phyloP scores from a whole-genome alignment of 345 rosid species.

The Geranium brycei region DNA sequence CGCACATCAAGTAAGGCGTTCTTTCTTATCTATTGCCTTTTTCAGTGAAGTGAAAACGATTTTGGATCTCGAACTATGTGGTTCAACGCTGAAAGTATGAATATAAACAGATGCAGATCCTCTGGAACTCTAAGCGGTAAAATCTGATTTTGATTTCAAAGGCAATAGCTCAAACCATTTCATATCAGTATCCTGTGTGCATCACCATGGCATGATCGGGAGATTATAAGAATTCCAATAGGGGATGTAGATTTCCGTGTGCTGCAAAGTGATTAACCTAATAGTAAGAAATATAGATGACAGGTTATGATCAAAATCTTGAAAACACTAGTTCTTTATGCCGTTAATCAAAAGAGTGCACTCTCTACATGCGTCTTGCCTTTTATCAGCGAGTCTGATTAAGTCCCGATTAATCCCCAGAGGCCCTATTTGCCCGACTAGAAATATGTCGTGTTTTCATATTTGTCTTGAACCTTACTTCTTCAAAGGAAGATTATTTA shows the following conservation, averaged over 20 bases:
- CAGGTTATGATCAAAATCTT: too few relatives aligned
- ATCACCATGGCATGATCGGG: not conserved
- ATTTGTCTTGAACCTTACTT: not conserved
- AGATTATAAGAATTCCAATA: too few relatives aligned
- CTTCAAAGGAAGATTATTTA: not conserved
- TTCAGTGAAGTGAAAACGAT: too few relatives aligned
- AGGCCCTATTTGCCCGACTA: too few relatives aligned
- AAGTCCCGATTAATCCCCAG: too few relatives aligned
- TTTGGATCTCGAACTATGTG: too few relatives aligned
- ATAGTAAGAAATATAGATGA: not conserved
- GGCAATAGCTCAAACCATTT: not conserved
- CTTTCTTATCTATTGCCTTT: not conserved
- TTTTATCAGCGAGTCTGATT: too few relatives aligned
- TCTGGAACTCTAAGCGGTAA: not conserved
- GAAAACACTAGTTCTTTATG: too few relatives aligned
- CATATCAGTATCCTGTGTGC: too few relatives aligned
- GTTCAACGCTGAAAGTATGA: too few relatives aligned
- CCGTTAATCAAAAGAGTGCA: constrained; percentile 2
- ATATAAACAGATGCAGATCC: not conserved
- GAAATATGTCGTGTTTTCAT: not conserved
- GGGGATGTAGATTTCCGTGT: not conserved
- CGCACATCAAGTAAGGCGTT: constrained; percentile 46
- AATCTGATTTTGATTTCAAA: not conserved
- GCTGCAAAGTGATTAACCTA: not conserved
- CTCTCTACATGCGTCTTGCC: not conserved